Percentiles rank a stretch among this genome's conserved stretches.
Evolutionary conservation across 2,329 filamentous ascomycete species (phyloP).

Genomic region (Trichoderma semiorbis): DNA sequence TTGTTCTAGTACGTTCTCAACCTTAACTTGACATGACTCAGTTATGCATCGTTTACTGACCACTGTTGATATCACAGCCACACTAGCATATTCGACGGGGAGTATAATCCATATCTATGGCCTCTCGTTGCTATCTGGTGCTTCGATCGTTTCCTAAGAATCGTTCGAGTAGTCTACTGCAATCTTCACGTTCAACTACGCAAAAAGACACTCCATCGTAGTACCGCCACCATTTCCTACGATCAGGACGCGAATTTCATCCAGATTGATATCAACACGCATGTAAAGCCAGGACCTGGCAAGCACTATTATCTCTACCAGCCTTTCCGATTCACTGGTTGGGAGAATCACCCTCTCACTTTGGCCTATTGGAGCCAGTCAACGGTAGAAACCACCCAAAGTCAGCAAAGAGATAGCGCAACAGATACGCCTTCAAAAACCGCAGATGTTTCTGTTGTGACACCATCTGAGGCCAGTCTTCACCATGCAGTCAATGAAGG

Average conservation of each 20-base stretch:
- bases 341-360: constrained; percentile 44
- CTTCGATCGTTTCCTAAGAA: constrained; percentile 42
- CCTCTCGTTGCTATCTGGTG: constrained; percentile 42
- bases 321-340: constrained; percentile 29
- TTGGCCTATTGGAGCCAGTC: constrained; percentile 25
- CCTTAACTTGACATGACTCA: constrained; percentile 24
- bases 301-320: constrained; percentile 41
- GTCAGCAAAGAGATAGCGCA: background rate
- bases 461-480: background rate
- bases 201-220: constrained; percentile 24
- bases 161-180: constrained; percentile 33
- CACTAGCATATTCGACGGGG: constrained; percentile 20
- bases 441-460: background rate
- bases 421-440: background rate
- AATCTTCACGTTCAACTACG: constrained; percentile 26
- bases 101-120: constrained; percentile 30
- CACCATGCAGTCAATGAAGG: background rate
- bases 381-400: background rate
- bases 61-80: background rate
- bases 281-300: constrained; percentile 30
- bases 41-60: background rate
- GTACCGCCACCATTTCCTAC: constrained; percentile 29
- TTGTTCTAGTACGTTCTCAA: constrained; percentile 37
- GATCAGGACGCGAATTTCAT: constrained; percentile 35
- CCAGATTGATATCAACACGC: constrained; percentile 30